phyloP scores from a whole-genome alignment of 2,329 filamentous ascomycete species.

The Aspergillus awamori region DNA sequence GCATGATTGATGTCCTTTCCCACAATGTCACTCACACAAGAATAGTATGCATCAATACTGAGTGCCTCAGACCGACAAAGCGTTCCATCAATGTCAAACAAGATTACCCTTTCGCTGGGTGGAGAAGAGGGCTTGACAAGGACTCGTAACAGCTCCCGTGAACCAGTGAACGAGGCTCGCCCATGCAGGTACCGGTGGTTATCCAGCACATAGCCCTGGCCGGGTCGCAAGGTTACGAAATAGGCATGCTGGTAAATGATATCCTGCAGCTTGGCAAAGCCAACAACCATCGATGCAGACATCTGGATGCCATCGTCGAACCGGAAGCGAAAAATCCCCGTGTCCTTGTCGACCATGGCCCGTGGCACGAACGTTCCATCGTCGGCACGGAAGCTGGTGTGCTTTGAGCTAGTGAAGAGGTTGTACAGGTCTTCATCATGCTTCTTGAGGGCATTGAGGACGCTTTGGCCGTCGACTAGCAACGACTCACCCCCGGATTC shows the following conservation, averaged over 20 bases:
- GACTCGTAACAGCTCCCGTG: constrained; percentile 15
- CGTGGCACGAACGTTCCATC: constrained; percentile 18
- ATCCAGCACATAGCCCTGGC: constrained; percentile 18
- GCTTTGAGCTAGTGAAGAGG: constrained; percentile 12
- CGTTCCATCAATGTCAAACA: constrained; percentile 20
- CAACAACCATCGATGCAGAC: constrained; percentile 12
- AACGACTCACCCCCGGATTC: constrained; percentile 14
- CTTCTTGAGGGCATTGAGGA: constrained; percentile 13
- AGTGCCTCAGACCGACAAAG: constrained; percentile 19
- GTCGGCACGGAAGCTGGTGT: constrained; percentile 15
- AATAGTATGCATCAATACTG: constrained; percentile 20
- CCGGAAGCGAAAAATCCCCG: constrained; percentile 17
- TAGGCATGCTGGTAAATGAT: constrained; percentile 15
- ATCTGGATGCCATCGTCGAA: constrained; percentile 19
- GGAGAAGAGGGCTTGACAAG: constrained; percentile 11
- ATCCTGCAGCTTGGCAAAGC: constrained; percentile 8
- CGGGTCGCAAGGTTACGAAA: constrained; percentile 9
- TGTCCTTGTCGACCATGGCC: constrained; percentile 11
- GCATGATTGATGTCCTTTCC: constrained; percentile 17
- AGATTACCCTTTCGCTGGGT: constrained; percentile 4
- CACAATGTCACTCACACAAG: constrained; percentile 16
- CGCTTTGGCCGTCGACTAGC: constrained; percentile 10
- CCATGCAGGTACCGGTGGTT: constrained; percentile 20
- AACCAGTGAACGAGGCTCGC: constrained; percentile 14
- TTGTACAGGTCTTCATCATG: constrained; percentile 12